Percentiles rank a stretch among this genome's conserved stretches.
Evolutionary conservation across 2,329 filamentous ascomycete genomes (phyloP).

Genomic region (Apiospora phragmitis): DNA sequence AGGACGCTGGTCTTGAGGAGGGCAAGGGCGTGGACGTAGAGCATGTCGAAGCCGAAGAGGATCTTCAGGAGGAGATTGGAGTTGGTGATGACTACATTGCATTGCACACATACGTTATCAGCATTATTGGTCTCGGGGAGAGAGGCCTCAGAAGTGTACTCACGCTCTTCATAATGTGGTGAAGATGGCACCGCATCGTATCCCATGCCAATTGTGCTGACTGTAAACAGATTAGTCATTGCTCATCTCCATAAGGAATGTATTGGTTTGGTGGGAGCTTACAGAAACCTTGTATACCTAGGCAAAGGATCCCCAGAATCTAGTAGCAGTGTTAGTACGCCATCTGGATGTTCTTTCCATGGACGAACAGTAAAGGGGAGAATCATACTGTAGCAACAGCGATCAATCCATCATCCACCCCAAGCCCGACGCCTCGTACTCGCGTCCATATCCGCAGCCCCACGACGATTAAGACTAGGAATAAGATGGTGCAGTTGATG

Average conservation of each 20-base stretch:
- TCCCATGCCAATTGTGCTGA: slow-evolving; percentile 20
- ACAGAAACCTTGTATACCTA: slow-evolving; percentile 3
- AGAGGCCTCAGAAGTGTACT: background rate
- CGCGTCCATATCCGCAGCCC: background rate
- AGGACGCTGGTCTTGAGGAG: slow-evolving; percentile 21
- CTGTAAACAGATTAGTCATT: background rate
- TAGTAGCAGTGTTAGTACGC: background rate
- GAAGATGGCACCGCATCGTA: slow-evolving; percentile 18
- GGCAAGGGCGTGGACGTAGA: slow-evolving; percentile 24
- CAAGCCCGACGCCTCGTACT: background rate
- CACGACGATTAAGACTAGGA: slow-evolving; percentile 1
- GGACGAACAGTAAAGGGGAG: background rate
- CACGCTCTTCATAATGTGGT: slow-evolving; percentile 18
- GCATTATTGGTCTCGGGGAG: background rate
- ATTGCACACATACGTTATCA: background rate
- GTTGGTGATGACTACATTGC: background rate
- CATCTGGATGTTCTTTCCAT: background rate
- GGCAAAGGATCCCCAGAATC: background rate
- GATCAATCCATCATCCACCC: background rate
- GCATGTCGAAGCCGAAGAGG: slow-evolving; percentile 21
- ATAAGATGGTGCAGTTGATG: slow-evolving; percentile 8
- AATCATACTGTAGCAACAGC: background rate
- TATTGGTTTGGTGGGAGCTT: no score
- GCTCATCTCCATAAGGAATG: background rate
- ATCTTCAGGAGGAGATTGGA: slow-evolving; percentile 6